These are phyloP conservation scores for Cryptosporidium parvum DNA, from an alignment of 169 alveolate species.

Conservation along the genomic window DNA sequence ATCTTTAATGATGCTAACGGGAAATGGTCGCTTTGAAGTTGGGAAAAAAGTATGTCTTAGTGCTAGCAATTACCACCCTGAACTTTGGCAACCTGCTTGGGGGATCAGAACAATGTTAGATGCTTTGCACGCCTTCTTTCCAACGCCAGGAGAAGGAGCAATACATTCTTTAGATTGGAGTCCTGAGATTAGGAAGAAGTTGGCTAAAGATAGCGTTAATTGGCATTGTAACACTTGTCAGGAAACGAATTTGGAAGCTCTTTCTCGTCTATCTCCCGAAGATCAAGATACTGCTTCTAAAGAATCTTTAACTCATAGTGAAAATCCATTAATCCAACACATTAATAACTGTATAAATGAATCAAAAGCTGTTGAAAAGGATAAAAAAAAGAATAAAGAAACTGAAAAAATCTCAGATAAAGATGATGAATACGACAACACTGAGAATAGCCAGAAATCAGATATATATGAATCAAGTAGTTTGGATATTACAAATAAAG, in stretches of 20 bases:
- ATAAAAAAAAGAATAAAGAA: background rate
- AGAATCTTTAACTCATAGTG: slow-evolving; percentile 10
- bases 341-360: slow-evolving; percentile 42
- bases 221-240: slow-evolving; percentile 66
- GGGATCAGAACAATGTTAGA: slow-evolving; percentile 90
- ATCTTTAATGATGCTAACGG: slow-evolving; percentile 88
- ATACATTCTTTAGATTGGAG: slow-evolving; percentile 77
- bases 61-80: slow-evolving; percentile 90
- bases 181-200: slow-evolving; percentile 48
- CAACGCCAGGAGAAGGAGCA: slow-evolving; percentile 83
- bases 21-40: slow-evolving; percentile 91
- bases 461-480: background rate
- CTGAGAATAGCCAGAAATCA: background rate
- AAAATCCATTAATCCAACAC: slow-evolving; percentile 52
- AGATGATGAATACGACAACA: background rate
- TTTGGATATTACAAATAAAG: background rate
- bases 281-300: background rate
- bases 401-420: background rate
- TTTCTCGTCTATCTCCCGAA: slow-evolving; percentile 36
- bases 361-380: background rate
- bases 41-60: slow-evolving; percentile 90
- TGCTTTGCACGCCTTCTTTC: slow-evolving; percentile 90
- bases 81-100: slow-evolving; percentile 95
- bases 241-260: slow-evolving; percentile 42
- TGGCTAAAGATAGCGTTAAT: slow-evolving; percentile 75